Conservation (phyloP, 2,329 filamentous ascomycete species). For the Trichoderma breve region DNA sequence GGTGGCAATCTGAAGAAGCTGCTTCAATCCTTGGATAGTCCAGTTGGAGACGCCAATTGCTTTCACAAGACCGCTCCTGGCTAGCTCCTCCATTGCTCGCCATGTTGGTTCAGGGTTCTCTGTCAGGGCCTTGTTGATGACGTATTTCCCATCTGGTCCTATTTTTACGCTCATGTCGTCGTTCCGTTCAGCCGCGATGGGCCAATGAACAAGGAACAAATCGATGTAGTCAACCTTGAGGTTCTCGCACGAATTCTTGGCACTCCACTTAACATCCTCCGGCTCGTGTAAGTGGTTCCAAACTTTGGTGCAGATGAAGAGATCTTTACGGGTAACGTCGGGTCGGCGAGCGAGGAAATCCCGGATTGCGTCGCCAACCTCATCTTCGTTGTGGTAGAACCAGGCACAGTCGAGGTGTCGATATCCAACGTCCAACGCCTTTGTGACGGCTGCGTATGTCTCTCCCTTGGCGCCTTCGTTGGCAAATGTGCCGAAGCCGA, state of each 20-base stretch:
- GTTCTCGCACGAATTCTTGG: slow-evolving; percentile 58
- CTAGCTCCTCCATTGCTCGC: slow-evolving; percentile 71
- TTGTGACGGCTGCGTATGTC: slow-evolving; percentile 58
- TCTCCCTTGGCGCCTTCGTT: slow-evolving; percentile 58
- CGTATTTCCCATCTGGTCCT: slow-evolving; percentile 1
- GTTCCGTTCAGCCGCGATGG: slow-evolving; percentile 49
- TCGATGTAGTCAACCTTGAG: slow-evolving; percentile 66
- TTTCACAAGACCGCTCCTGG: slow-evolving; percentile 66
- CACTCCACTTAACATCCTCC: slow-evolving; percentile 56
- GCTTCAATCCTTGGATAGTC: slow-evolving; percentile 75
- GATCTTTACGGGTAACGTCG: slow-evolving; percentile 62
- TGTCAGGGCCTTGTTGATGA: slow-evolving; percentile 1
- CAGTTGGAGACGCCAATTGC: slow-evolving; percentile 90
- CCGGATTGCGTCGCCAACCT: slow-evolving; percentile 64
- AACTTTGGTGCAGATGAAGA: slow-evolving; percentile 78
- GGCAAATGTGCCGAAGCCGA: slow-evolving; percentile 78
- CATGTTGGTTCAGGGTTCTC: slow-evolving; percentile 61
- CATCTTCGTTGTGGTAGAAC: slow-evolving; percentile 73
- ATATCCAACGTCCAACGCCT: slow-evolving; percentile 66
- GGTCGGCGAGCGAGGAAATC: slow-evolving; percentile 39
- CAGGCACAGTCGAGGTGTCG: slow-evolving; percentile 74
- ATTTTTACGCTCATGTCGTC: slow-evolving; percentile 6
- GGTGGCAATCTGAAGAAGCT: slow-evolving; percentile 60
- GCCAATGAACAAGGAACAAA: slow-evolving; percentile 73
- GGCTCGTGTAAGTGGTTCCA: slow-evolving; percentile 74